Conservation (phyloP, 805 yeast genomes). For the Candida succiphila region DNA sequence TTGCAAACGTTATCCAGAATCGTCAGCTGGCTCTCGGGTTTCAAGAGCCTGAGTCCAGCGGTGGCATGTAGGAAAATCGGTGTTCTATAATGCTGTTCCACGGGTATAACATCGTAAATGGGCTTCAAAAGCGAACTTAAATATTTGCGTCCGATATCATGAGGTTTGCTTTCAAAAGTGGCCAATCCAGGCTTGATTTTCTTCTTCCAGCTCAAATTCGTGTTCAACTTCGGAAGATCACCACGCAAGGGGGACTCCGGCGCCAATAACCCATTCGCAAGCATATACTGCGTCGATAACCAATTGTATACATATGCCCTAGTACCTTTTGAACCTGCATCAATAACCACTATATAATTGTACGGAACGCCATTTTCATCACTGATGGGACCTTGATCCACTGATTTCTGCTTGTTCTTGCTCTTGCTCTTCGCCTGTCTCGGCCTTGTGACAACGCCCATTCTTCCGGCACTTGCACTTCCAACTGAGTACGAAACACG, state of each 20-base stretch:
- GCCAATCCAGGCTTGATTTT: conserved; percentile 52
- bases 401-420: not conserved
- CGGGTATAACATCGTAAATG: conserved; percentile 44
- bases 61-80: conserved; percentile 65
- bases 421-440: not conserved
- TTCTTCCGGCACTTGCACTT: not conserved
- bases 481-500: no score
- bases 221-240: conserved; percentile 13
- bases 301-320: conserved; percentile 52
- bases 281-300: conserved; percentile 27
- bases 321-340: conserved; percentile 60
- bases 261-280: conserved; percentile 9
- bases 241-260: conserved; percentile 2
- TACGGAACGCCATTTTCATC: conserved; percentile 38
- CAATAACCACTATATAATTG: conserved; percentile 51
- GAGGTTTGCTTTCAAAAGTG: conserved; percentile 35
- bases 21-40: conserved; percentile 33
- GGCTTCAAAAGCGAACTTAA: conserved; percentile 36
- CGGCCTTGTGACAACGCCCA: not conserved
- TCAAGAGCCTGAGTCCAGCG: conserved; percentile 54
- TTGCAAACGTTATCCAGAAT: conserved; percentile 39
- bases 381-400: conserved; percentile 14
- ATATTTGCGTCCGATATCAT: conserved; percentile 42
- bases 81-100: conserved; percentile 48
- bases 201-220: conserved; percentile 35